Evolutionary conservation across 768 basidiomycete species (phyloP).

Genomic region (Phanerochaete carnosa): DNA sequence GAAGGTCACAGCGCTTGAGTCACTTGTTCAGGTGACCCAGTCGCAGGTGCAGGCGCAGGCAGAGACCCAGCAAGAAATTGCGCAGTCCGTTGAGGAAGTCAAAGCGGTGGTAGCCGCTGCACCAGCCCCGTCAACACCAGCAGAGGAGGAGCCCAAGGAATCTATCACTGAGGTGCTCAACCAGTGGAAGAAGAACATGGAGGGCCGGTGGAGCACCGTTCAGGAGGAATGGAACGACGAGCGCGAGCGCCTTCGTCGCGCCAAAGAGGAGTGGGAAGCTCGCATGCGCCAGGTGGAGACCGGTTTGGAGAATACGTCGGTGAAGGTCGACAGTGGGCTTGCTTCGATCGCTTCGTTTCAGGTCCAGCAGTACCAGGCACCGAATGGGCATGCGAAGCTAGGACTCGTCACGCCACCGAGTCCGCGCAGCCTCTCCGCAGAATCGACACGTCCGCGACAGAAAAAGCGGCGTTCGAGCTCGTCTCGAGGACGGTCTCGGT

Average conservation of each 20-base stretch:
- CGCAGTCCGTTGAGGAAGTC: slow-evolving; percentile 26
- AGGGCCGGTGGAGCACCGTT: slow-evolving; percentile 74
- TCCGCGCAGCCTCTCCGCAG: slow-evolving; percentile 67
- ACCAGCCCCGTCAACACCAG: slow-evolving; percentile 19
- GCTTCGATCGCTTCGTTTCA: slow-evolving; percentile 26
- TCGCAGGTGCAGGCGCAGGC: slow-evolving; percentile 36
- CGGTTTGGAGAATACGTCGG: slow-evolving; percentile 44
- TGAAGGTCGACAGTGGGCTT: slow-evolving; percentile 32
- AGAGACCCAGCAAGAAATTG: slow-evolving; percentile 27
- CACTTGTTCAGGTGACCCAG: slow-evolving; percentile 51
- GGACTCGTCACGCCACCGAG: slow-evolving; percentile 76
- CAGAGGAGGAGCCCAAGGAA: slow-evolving; percentile 26
- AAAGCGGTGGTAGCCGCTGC: slow-evolving; percentile 23
- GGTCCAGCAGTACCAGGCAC: slow-evolving; percentile 34
- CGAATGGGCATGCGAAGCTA: slow-evolving; percentile 30
- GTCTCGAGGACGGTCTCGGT: slow-evolving; percentile 35
- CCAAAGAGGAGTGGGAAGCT: slow-evolving; percentile 80
- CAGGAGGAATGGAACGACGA: slow-evolving; percentile 83
- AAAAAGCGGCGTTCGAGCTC: slow-evolving; percentile 29
- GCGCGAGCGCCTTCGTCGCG: slow-evolving; percentile 66
- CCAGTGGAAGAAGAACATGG: slow-evolving; percentile 77
- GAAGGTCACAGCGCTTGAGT: slow-evolving; percentile 70
- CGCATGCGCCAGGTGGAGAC: slow-evolving; percentile 52
- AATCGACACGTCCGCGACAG: slow-evolving; percentile 37
- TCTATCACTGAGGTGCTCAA: slow-evolving; percentile 51